Evolutionary conservation across 2,329 filamentous ascomycete species (phyloP), one percentile per base, ranked within the genome.

Genomic region (Thermothelomyces thermophilus): DNA sequence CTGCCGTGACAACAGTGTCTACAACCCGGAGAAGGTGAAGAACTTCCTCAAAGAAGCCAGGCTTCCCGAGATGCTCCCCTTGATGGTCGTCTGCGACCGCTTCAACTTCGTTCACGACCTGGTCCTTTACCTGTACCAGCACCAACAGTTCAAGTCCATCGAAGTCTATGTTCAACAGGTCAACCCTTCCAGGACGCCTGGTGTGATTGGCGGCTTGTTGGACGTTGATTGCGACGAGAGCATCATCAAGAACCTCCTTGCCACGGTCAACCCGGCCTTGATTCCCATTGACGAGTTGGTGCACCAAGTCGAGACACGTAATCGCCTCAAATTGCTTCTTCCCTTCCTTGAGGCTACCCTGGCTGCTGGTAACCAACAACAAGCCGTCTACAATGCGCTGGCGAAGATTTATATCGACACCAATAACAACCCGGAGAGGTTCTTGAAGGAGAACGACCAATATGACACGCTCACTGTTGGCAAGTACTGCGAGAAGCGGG

Each of bases 351-450:
- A 98, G 74, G 83, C 87, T 51, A 95, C 90, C 9, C 74, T 98
- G 41, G 84, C 88, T 43, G 81, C 84, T 45, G 93, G 93, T 39
- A 96, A 95, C 71, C 87, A 95, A 68, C 90, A 98, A 69, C 90
- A 95, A 67, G 94, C 91, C 39, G 87, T 98, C 16, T 97, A 87
- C 77, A 97, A 98, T 59, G 94, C 93, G 6, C 78, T 98, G 26
- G 93, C 93, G 45, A 98, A 98, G 80, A 98, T 98, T 60, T 98
- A 98, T 72, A 98, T 98, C 51, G 93, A 98, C 70, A 90, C 83
- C 59, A 98, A 98, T 77, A 95, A 96, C 73, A 90, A 96, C 66
- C 93, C 93, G 0, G 93, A 98, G 76, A 87, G 88, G 65, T 98
- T 98, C 75, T 74, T 98, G 46, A 95, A 93, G 73, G 89, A 96